phyloP scores from a whole-genome alignment of 208 protist genomes.

The Polymyxa betae region DNA sequence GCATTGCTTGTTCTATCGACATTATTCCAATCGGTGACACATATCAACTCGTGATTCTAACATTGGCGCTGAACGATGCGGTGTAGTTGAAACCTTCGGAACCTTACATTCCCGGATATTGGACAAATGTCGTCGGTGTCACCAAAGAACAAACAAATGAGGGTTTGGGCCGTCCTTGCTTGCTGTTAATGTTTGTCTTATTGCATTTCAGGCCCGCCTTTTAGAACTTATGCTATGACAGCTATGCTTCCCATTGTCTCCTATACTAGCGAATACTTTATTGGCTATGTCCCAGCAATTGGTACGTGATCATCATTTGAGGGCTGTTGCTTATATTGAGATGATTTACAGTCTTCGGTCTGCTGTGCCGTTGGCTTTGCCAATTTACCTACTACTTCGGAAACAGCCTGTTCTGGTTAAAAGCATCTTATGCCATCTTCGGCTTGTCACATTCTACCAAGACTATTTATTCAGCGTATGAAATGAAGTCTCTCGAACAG shows the following conservation, averaged over 20 bases:
- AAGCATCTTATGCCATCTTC: constrained; percentile 9
- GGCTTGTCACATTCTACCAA: constrained; percentile 40
- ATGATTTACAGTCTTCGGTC: constrained; percentile 8
- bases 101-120: background rate
- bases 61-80: background rate
- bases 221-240: constrained; percentile 4
- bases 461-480: constrained; percentile 43
- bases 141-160: constrained; percentile 10
- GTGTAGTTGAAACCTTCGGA: constrained; percentile 26
- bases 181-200: background rate
- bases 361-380: background rate
- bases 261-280: background rate
- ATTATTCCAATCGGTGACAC: constrained; percentile 11
- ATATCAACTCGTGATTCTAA: background rate
- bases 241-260: background rate
- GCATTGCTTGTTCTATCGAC: constrained; percentile 13
- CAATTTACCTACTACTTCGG: constrained; percentile 8
- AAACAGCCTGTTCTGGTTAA: background rate
- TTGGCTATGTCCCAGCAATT: constrained; percentile 26
- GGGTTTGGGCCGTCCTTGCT: background rate
- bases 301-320: constrained; percentile 2
- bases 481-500: background rate
- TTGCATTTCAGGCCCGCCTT: background rate
- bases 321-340: background rate
- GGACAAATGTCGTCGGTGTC: background rate